Base-by-base conservation (phyloP, 805 yeast species). In the Candida alai region DNA sequence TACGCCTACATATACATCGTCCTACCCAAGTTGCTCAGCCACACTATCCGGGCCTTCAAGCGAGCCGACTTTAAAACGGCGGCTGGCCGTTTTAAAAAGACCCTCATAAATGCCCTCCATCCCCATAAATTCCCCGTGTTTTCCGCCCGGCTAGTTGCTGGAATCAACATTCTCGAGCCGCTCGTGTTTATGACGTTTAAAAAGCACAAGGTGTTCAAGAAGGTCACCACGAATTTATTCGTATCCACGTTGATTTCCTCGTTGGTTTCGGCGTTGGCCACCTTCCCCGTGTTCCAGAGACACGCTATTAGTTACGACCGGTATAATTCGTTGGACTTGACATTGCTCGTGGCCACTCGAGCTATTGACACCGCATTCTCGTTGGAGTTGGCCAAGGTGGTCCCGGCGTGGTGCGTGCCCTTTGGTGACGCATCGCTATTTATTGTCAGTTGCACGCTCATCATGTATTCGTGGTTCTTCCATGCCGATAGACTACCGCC, bases 401-500 rank as follows among this genome's bases (percentile, higher is more conserved):
- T 45, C 10, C 51, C 64, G 19, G 13, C 12, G 0, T 42, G 49
- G 19, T 18, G 35, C 13, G 23, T 30, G 2, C 34, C 36, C 7
- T 40, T 34, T 15, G 60, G 60, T 2, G 69, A 63, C 42, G 61
- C 55, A 0, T 33, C 41, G 2, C 42, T 62, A 11, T 63, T 62
- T 30, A 48, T 52, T 13, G 49, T 41, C 0, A 52, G 63, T 11
- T 47, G 60, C 33, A 35, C 52, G n/a, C 47, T 54, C 14, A 60
- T 63, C 31, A 63, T 63, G 69, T 56, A 40, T 36, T 41, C 58
- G 10, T 63, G 68, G 68, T 62, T 63, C 37, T 62, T 42, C 49
- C 37, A 52, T 33, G 74, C 73, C 3, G 54, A 57, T 7, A 41
- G 49, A 18, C 52, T 70, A 24, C 70, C 73, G n/a, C 65, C 62